These are phyloP conservation scores for Umbelopsis isabellina DNA, from an alignment of 192 early-diverging fungal genomes.

Conservation along the genomic window DNA sequence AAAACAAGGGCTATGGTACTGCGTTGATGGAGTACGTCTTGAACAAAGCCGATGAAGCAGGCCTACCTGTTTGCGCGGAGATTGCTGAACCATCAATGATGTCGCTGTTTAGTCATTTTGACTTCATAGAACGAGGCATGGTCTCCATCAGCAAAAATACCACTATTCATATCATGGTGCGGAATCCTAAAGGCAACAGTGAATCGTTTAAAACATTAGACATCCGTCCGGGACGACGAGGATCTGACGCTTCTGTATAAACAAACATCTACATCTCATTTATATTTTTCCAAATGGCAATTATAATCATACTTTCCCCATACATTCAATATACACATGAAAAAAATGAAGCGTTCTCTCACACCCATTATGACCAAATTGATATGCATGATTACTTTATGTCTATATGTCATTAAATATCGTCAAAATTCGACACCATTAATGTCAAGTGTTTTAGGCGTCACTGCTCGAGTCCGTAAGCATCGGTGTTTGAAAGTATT, in stretches of 20 bases:
- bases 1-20: constrained; percentile 33
- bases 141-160: background rate
- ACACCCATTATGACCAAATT: too few relatives aligned
- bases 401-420: background rate
- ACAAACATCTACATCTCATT: background rate
- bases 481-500: constrained; percentile 21
- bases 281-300: too few relatives aligned
- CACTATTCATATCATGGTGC: constrained; percentile 32
- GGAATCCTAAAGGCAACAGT: background rate
- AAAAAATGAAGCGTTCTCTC: too few relatives aligned
- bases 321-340: too few relatives aligned
- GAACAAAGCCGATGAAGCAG: constrained; percentile 29
- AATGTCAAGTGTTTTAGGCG: background rate
- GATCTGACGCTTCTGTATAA: constrained; percentile 4
- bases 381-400: too few relatives aligned
- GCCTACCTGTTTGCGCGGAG: constrained; percentile 28
- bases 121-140: constrained; percentile 21
- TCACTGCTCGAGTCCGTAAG: background rate
- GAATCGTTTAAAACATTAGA: constrained; percentile 21
- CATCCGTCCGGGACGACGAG: constrained; percentile 33
- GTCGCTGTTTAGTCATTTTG: constrained; percentile 25
- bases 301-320: too few relatives aligned
- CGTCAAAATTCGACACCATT: background rate
- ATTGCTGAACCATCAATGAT: constrained; percentile 2
- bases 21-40: constrained; percentile 24